Evolutionary conservation across 2,329 filamentous ascomycete species (phyloP), one percentile per base, ranked within the genome.

Genomic region (Didymella arachidicola): DNA sequence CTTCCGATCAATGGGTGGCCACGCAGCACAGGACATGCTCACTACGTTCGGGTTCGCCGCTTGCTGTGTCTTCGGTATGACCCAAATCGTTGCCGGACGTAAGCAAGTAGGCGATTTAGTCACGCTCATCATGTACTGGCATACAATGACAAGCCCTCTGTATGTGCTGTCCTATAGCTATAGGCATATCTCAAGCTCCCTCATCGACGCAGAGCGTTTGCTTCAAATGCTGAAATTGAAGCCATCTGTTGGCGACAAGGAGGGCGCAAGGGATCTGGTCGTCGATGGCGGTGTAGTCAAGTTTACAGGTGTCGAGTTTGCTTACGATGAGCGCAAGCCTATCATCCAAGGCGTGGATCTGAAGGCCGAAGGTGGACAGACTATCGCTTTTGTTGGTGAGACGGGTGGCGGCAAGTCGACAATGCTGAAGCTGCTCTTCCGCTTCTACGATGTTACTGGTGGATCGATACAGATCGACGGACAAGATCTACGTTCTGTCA

Each of bases 131-230:
- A 82, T 84, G 32, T 91, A 90, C 72, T 91, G 88, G 88, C 57
- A 67, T 18, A 75, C 74, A 0, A 77, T 81, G 65, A 78, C 79
- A 54, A 70, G 68, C 3, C 84, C 84, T 7, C 73, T 87, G 3
- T 77, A 79, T n/a, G 78, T 79, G 12, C 78, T 87, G 39, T 80
- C 80, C 0, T 81, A 77, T 62, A 81, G 80, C 27, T 81, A 83
- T 56, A 77, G 79, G 22, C 77, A 79, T 45, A 75, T 86, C 29
- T 78, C 80, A 3, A 76, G 78, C 19, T 82, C 85, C 46, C 76
- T 91, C 26, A 84, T 90, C 36, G 86, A 90, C 66, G 86, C 88
- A 0, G 88, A 91, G 67, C 82, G 86, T 4, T 77, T 89, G 6
- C 79, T 86, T 16, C 78, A 81, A 41, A 79, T 89, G 0, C 78